These are phyloP conservation scores for Allium sativum DNA, from an alignment of 106 monocot species.

Conservation along the genomic window DNA sequence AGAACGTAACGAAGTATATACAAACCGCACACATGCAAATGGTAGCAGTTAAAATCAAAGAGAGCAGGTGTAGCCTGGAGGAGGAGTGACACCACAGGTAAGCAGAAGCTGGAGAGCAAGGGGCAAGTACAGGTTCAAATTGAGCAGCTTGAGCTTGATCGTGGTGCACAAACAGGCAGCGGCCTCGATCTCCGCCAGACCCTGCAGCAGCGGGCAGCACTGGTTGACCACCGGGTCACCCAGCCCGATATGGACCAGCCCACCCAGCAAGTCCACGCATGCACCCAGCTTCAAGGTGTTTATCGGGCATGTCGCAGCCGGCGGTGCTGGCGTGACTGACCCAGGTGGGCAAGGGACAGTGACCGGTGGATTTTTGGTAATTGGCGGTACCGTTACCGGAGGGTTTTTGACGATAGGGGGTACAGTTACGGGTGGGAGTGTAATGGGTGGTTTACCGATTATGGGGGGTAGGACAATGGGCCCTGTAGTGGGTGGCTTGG, in stretches of 20 bases:
- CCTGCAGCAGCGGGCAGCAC: constrained; percentile 52
- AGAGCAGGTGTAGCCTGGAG: constrained; percentile 57
- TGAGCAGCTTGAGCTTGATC: constrained; percentile 52
- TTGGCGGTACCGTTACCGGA: background rate
- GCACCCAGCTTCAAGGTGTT: constrained; percentile 57
- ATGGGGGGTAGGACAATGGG: constrained; percentile 6
- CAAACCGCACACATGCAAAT: too few species aligned
- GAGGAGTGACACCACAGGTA: constrained; percentile 49
- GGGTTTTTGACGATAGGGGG: background rate
- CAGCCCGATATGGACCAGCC: constrained; percentile 40
- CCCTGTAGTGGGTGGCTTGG: constrained; percentile 2
- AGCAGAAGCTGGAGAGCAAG: constrained; percentile 53
- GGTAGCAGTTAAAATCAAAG: background rate
- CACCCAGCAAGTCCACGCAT: constrained; percentile 62
- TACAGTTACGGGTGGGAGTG: background rate
- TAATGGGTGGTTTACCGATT: constrained; percentile 2
- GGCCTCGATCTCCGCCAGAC: constrained; percentile 53
- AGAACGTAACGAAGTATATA: too few species aligned
- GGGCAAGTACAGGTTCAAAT: constrained; percentile 44
- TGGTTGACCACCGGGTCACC: constrained; percentile 50
- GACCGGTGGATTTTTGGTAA: background rate
- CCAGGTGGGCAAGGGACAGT: constrained; percentile 1
- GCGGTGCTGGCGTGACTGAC: background rate
- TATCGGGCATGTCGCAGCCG: constrained; percentile 27
- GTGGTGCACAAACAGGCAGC: constrained; percentile 65